Evolutionary conservation across 768 basidiomycete genomes (phyloP), one percentile per base, ranked within the genome.

Genomic region (Pleurotus salmoneostramineus): DNA sequence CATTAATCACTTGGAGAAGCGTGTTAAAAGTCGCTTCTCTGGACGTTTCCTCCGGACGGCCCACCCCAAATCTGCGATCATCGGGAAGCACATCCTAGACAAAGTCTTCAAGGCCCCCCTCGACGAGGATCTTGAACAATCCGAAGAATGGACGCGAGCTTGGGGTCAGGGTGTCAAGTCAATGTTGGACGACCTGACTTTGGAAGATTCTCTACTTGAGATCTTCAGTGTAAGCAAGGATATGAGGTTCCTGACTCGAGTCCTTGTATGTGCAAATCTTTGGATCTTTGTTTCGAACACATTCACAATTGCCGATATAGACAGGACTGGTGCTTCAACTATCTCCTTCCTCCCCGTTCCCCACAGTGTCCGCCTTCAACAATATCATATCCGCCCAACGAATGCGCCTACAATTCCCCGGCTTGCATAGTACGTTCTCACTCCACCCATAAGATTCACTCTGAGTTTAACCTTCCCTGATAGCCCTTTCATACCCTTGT

Each of bases 1-100:
- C 14, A 81, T 98, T 59, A 89, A 91, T 61, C 72, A 91, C 2
- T 77, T 99, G 14, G 97, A 99, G 70, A 99, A 99, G 70, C 82
- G 97, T 45, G 97, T 99, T 50, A 97, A 98, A 72, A 97, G 94
- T 62, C 84, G 97, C 3, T 99, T 98, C 73, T 98, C 95, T 1
- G 93, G 95, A 34, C 80, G 97, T 56, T 91, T 93, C 64, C 78
- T 95, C 57, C 83, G 92, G 48, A 87, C 92, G 5, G 80, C 84
- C 0, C 83, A 89, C 11, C 84, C 87, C 2, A 65, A 73, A 4
- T 74, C 72, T 6, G 59, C 85, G 0, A 70, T 74, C 3, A 72
- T 71, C 14, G 89, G 87, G 78, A 66, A 82, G 10, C 68, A 65
- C 6, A 68, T 85, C n/a, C 75, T 83, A 47, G 77, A 74, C 60